Conservation (phyloP, 345 rosid genomes). For the Salix caprea region DNA sequence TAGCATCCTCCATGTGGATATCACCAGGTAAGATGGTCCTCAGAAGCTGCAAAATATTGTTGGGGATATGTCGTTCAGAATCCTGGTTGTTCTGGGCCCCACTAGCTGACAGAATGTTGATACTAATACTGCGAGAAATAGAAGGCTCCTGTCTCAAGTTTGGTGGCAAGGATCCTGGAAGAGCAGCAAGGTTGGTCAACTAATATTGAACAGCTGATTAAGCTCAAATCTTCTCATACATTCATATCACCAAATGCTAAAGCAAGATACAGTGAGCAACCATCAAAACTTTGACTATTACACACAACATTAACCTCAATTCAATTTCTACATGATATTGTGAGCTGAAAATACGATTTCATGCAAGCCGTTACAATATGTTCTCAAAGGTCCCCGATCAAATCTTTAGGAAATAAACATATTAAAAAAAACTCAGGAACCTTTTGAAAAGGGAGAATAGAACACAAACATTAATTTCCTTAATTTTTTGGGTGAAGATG, state of each 20-base stretch:
- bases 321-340: background rate
- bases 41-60: slow-evolving; percentile 43
- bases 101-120: slow-evolving; percentile 37
- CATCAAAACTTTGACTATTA: background rate
- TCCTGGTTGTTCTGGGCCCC: slow-evolving; percentile 41
- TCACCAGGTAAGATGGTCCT: slow-evolving; percentile 56
- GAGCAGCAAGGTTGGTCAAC: slow-evolving; percentile 5
- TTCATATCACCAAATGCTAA: background rate
- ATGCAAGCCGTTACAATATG: background rate
- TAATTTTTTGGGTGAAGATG: background rate
- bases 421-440: background rate
- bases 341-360: background rate
- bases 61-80: slow-evolving; percentile 40
- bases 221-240: background rate
- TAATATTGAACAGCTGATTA: background rate
- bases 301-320: background rate
- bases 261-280: background rate
- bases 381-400: background rate
- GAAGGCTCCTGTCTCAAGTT: slow-evolving; percentile 36
- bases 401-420: background rate
- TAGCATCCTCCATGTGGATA: slow-evolving; percentile 39
- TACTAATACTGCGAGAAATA: slow-evolving; percentile 31
- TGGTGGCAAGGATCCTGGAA: slow-evolving; percentile 38
- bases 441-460: background rate
- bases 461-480: background rate